Evolutionary conservation across 2,329 filamentous ascomycete species (phyloP).

Genomic region (Calonectria naviculata): DNA sequence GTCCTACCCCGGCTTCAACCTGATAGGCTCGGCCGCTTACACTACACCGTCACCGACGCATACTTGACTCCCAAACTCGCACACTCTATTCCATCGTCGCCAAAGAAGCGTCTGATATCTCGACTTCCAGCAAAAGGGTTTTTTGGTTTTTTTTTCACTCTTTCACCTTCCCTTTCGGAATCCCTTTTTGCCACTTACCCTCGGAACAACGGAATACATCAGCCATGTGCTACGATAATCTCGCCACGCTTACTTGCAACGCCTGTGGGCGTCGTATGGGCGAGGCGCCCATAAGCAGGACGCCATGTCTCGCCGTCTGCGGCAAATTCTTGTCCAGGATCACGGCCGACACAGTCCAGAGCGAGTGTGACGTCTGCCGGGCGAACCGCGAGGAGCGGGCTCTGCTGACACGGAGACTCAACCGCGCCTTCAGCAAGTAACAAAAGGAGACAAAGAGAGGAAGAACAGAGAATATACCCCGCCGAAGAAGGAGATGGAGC

Average conservation of each 20-base stretch:
- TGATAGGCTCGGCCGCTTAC: slow-evolving; percentile 14
- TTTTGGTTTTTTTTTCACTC: background rate
- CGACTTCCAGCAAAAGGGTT: background rate
- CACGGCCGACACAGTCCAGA: slow-evolving; percentile 34
- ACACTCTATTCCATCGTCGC: background rate
- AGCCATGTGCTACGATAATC: slow-evolving; percentile 38
- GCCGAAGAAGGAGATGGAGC: background rate
- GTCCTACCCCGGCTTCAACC: background rate
- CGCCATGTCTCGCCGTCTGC: slow-evolving; percentile 36
- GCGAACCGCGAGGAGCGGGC: slow-evolving; percentile 34
- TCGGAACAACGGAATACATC: background rate
- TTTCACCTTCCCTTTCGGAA: background rate
- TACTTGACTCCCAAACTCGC: background rate
- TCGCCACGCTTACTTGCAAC: slow-evolving; percentile 37
- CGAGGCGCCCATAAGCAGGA: slow-evolving; percentile 36
- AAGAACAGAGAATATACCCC: background rate
- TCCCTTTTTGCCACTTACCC: background rate
- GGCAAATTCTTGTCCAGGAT: slow-evolving; percentile 42
- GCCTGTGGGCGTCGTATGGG: slow-evolving; percentile 37
- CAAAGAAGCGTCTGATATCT: background rate
- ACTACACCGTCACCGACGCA: slow-evolving; percentile 10
- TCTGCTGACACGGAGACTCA: slow-evolving; percentile 33
- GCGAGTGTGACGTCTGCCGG: slow-evolving; percentile 39
- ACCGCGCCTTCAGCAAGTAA: slow-evolving; percentile 37
- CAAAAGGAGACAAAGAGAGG: background rate